phyloP scores from a whole-genome alignment of 2,329 filamentous ascomycete genomes.

The Fusarium hostae region DNA sequence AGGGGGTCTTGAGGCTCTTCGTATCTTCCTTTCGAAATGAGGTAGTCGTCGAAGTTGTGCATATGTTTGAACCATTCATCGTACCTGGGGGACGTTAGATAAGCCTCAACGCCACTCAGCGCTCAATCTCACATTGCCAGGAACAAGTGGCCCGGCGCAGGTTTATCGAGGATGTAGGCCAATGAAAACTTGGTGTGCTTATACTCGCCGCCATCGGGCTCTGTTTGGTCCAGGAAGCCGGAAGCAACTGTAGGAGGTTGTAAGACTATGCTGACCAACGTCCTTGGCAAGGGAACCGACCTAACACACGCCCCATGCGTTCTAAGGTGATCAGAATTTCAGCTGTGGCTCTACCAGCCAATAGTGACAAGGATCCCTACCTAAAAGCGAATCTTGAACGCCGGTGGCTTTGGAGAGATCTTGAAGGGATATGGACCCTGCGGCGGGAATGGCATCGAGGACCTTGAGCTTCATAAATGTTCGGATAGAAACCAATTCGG shows the following conservation, averaged over 20 bases:
- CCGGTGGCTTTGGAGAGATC: slow-evolving; percentile 44
- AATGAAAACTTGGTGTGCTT: slow-evolving; percentile 48
- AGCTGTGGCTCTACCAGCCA: not conserved
- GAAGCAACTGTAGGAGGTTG: slow-evolving; percentile 37
- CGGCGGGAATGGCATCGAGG: slow-evolving; percentile 44
- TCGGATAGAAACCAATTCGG: slow-evolving; percentile 45
- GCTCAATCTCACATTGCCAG: slow-evolving; percentile 40
- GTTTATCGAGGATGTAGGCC: slow-evolving; percentile 44
- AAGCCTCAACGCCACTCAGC: not conserved
- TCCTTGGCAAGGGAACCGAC: slow-evolving; percentile 14
- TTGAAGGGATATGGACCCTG: slow-evolving; percentile 44
- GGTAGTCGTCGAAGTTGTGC: slow-evolving; percentile 50
- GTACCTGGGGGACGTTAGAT: slow-evolving; percentile 38
- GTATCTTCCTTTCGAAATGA: slow-evolving; percentile 38
- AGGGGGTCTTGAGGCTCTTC: slow-evolving; percentile 46
- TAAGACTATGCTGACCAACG: not conserved
- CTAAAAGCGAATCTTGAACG: slow-evolving; percentile 45
- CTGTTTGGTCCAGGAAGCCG: slow-evolving; percentile 47
- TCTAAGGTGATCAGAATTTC: slow-evolving; percentile 27
- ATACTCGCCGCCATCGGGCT: slow-evolving; percentile 43
- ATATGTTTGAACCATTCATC: slow-evolving; percentile 50
- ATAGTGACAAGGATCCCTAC: slow-evolving; percentile 14
- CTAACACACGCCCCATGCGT: slow-evolving; percentile 44
- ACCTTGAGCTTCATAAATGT: slow-evolving; percentile 48
- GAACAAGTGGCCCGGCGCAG: slow-evolving; percentile 47